These are phyloP conservation scores for Angomonas ambiguus DNA, from an alignment of 208 protist genomes.

Conservation along the genomic window DNA sequence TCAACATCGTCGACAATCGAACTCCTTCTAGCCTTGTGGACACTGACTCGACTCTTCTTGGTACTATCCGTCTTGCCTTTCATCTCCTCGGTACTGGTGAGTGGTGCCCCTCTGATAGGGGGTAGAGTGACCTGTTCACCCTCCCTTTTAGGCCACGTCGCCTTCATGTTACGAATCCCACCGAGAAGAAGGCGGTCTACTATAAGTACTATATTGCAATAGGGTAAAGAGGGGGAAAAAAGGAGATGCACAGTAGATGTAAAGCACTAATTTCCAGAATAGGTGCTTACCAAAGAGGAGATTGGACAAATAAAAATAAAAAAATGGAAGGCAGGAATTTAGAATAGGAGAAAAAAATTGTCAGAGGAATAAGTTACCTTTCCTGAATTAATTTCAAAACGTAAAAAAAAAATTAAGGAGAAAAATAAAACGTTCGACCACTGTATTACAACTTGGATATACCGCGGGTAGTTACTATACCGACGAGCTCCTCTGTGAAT, in stretches of 20 bases:
- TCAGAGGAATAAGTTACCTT: neutral
- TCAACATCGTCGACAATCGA: neutral
- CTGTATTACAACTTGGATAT: neutral
- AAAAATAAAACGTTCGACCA: no score
- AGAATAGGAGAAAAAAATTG: no score
- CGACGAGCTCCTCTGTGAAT: constrained; percentile 35
- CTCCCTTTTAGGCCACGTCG: neutral
- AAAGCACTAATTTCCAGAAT: neutral
- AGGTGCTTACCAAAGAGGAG: neutral
- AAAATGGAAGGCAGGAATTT: neutral
- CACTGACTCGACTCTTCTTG: neutral
- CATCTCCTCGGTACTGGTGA: neutral
- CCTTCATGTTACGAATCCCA: constrained; percentile 6
- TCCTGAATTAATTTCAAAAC: neutral
- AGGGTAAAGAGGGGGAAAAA: neutral
- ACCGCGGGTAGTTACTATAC: neutral
- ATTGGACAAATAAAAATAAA: neutral
- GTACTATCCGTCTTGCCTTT: neutral
- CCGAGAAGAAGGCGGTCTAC: constrained; percentile 9
- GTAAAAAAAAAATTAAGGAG: constrained; percentile 1
- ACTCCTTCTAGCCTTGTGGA: neutral
- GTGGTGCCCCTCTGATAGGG: neutral
- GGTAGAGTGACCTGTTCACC: neutral
- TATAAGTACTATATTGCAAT: constrained; percentile 7
- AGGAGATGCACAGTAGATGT: neutral